Evolutionary conservation across 306 rosid genomes (phyloP), one percentile per base, ranked within the genome.

Genomic region (Arachis hypogaea): DNA sequence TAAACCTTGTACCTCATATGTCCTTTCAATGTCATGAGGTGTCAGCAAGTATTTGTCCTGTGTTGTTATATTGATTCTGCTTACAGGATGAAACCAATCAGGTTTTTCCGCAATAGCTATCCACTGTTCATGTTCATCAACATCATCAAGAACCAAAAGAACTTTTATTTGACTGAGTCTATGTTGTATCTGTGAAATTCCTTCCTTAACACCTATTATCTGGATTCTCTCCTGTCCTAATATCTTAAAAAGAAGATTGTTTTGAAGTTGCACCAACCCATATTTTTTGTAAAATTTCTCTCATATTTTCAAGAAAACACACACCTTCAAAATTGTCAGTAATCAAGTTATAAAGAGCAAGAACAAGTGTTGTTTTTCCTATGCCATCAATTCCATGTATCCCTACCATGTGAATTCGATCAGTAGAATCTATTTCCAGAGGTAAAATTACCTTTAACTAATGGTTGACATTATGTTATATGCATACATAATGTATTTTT

Each of bases 311-410:
- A 11, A 50, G 55, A 12, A 50, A 50, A 3, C 18, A 50, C 5
- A 22, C 0, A 4, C 56, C 44, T 11, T 77, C 75, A 61, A 77
- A 68, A 7, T 38, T 7, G 9, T 58, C 42, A 5, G 40, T 33
- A 12, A 68, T 59, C 3, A 1, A 11, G 9, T 76, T 68, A 40
- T 49, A 68, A 2, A 60, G 5, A 4, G 61, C 74, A n/a, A 59
- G 44, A 2, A 68, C 68, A 44, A 67, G 2, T 10, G 80, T 76
- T 40, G 80, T 40, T 61, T 77, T 75, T 1, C 79, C 50, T 7
- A 66, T 4, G 6, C 79, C 79, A 3, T 49, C 73, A 0, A 56
- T 44, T 49, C 75, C 81, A 50, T 8, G 22, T 1, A 68, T 69
- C 5, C 63, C 75, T 11, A 77, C 44, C 75, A 68, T 68, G 42